Conservation (phyloP, 2,329 filamentous ascomycete species). For the Cladosporium sphaerospermum region DNA sequence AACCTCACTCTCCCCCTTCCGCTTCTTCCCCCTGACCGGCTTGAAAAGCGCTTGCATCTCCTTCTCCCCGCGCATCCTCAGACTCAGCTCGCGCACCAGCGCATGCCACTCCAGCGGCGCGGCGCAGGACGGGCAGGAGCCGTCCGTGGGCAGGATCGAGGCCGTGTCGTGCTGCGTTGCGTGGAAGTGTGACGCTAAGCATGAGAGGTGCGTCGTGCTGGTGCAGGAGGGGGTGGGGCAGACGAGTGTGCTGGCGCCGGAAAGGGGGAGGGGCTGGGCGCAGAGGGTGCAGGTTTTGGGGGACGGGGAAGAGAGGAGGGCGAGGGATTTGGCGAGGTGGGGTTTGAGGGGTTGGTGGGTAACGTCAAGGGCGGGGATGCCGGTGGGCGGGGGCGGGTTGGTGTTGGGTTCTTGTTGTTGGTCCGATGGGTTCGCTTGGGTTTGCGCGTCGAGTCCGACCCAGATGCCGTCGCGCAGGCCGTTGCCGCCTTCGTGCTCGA, state of each 20-base stretch:
- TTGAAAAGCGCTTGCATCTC: slow-evolving; percentile 66
- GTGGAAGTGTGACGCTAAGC: slow-evolving; percentile 49
- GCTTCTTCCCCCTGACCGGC: slow-evolving; percentile 28
- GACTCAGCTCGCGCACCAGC: slow-evolving; percentile 74
- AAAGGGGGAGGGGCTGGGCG: slow-evolving; percentile 31
- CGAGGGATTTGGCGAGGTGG: slow-evolving; percentile 44
- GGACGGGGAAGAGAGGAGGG: neutral
- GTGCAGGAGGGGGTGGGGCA: slow-evolving; percentile 47
- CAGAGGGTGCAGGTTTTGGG: slow-evolving; percentile 41
- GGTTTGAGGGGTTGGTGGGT: slow-evolving; percentile 46
- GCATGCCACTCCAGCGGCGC: slow-evolving; percentile 61
- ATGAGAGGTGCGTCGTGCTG: slow-evolving; percentile 49
- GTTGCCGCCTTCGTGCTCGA: slow-evolving; percentile 27
- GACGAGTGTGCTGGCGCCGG: slow-evolving; percentile 41
- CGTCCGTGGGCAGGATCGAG: slow-evolving; percentile 59
- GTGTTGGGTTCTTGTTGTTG: slow-evolving; percentile 11
- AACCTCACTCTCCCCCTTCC: neutral
- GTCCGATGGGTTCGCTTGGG: neutral
- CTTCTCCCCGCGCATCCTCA: slow-evolving; percentile 64
- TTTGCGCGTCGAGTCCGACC: slow-evolving; percentile 22
- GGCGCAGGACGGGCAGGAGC: slow-evolving; percentile 65
- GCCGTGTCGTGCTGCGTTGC: neutral
- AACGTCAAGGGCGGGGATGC: slow-evolving; percentile 44
- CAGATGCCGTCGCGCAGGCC: slow-evolving; percentile 31
- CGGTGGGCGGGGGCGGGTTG: slow-evolving; percentile 14